Evolutionary conservation across 345 rosid species (phyloP), one percentile per base, ranked within the genome.

Genomic region (Trapa incisa): DNA sequence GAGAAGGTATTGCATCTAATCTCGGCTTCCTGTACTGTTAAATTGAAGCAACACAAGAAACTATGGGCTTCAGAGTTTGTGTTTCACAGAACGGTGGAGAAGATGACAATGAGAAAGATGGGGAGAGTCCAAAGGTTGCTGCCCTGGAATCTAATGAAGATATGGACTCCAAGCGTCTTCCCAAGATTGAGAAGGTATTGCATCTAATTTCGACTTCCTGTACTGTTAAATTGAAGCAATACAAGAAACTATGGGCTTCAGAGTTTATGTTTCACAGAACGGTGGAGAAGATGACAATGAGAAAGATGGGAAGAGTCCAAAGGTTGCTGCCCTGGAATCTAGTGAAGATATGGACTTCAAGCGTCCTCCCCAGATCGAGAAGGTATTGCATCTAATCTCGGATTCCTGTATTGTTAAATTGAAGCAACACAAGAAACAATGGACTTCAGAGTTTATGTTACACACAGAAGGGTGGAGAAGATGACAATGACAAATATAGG

Each of bases 401-500:
- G 33, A 37, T 42, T 72, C 60, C 10, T 45, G 64, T 69, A 70
- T 47, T 45, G 53, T 66, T 64, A 70, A 61, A 66, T 64, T 29
- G 47, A 53, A 38, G 61, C 47, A 64, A 64, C 35, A 5, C 35
- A 2, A 36, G 61, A 50, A 52, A 54, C 58, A 36, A 15, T 70
- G 48, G 50, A 29, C 74, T 66, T 61, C 60, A 33, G 35, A 35
- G 56, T 35, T 68, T 67, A 68, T 66, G 8, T 63, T 67, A 75
- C 54, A 75, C 54, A 37, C 71, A 87, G 90, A 84, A 68, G 65
- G 83, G 73, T 73, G 82, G 80, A 65, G 81, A 79, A 79, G 80
- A 83, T 69, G 89, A 78, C 39, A 81, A 77, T 74, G 97, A 91
- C 65, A 86, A 85, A 77, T 97, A 88, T 65, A 90, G 98, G 98